phyloP scores from a whole-genome alignment of 345 rosid genomes.

The Eutrema heterophyllum region DNA sequence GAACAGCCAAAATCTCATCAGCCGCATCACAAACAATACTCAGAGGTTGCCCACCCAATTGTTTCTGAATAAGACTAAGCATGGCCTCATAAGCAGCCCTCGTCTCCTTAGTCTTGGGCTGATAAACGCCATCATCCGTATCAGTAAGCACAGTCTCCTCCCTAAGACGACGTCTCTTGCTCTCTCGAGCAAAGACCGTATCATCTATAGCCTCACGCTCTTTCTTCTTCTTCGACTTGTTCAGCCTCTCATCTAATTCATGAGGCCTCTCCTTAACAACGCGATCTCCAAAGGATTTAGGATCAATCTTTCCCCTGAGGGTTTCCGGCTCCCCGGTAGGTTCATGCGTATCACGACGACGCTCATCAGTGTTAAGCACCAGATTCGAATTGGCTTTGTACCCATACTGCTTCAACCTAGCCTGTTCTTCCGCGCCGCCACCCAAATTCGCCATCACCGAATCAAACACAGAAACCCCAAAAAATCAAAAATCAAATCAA shows the following conservation, averaged over 20 bases:
- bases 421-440: constrained; percentile 92
- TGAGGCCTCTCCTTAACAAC: constrained; percentile 59
- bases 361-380: constrained; percentile 68
- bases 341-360: constrained; percentile 67
- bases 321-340: constrained; percentile 82
- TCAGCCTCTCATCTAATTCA: constrained; percentile 62
- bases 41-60: constrained; percentile 69
- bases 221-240: constrained; percentile 75
- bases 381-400: constrained; percentile 75
- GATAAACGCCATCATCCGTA: constrained; percentile 72
- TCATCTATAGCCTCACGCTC: constrained; percentile 48
- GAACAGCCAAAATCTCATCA: constrained; percentile 83
- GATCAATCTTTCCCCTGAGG: constrained; percentile 75
- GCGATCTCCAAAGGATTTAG: constrained; percentile 69
- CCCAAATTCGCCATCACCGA: constrained; percentile 54
- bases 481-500: neutral
- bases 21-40: constrained; percentile 76
- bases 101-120: constrained; percentile 83
- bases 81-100: constrained; percentile 77
- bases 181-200: constrained; percentile 36
- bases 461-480: constrained; percentile 6
- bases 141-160: constrained; percentile 67
- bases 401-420: constrained; percentile 80
- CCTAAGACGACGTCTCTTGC: constrained; percentile 52
- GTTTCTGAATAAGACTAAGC: constrained; percentile 70